Percentiles rank a stretch among this genome's conserved stretches.
phyloP scores from a whole-genome alignment of 176 grass and related monocot species.

The Lolium perenne region DNA sequence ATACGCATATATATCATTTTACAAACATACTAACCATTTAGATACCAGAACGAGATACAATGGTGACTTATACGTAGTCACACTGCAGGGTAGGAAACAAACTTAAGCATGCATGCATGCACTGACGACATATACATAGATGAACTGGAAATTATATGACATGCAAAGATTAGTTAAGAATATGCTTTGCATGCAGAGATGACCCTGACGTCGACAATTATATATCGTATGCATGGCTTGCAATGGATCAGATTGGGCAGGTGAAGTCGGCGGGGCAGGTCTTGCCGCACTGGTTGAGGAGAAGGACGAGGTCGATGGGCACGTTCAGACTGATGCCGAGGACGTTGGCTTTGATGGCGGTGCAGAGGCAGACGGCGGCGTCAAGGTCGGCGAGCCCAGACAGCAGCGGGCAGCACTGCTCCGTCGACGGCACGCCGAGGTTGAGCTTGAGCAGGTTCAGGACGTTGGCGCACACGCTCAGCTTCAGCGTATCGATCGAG shows the following conservation, averaged over 20 bases:
- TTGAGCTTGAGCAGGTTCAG: constrained; percentile 46
- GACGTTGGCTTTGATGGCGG: constrained; percentile 61
- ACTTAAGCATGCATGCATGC: not conserved
- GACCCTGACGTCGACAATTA: too few relatives aligned
- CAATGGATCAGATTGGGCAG: constrained; percentile 25
- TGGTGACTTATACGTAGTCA: not conserved
- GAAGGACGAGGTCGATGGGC: constrained; percentile 52
- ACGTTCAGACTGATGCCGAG: constrained; percentile 63
- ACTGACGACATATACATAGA: not conserved
- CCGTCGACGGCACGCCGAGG: constrained; percentile 27
- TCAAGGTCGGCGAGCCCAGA: constrained; percentile 41
- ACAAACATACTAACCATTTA: not conserved
- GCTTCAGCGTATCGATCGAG: constrained; percentile 56
- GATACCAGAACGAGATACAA: not conserved
- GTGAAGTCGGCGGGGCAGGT: constrained; percentile 57
- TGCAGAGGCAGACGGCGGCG: constrained; percentile 61
- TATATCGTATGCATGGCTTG: too few relatives aligned
- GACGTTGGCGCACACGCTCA: constrained; percentile 45
- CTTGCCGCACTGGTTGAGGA: constrained; percentile 78
- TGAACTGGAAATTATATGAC: not conserved
- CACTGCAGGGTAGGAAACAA: not conserved
- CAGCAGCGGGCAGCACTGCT: constrained; percentile 53
- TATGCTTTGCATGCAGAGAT: not conserved
- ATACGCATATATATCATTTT: not conserved
- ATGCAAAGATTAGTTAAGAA: not conserved